Conservation (phyloP, 2,329 filamentous ascomycete genomes). For the Penicillium sp. region DNA sequence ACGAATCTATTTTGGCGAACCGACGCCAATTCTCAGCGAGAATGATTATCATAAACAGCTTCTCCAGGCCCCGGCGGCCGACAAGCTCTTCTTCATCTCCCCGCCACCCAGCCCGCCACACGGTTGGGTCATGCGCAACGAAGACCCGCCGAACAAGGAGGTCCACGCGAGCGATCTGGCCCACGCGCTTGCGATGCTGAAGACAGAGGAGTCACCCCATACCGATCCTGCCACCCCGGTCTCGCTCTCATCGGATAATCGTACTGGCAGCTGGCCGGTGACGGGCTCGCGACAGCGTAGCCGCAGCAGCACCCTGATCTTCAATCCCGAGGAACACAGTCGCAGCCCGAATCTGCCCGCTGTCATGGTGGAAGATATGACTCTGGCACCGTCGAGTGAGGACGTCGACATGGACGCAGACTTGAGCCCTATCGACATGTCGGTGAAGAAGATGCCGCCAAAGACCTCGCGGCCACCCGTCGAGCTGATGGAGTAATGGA, state of each 20-base stretch:
- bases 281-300: slow-evolving; percentile 34
- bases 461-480: slow-evolving; percentile 53
- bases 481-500: slow-evolving; percentile 48
- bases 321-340: slow-evolving; percentile 58
- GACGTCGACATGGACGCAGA: slow-evolving; percentile 35
- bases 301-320: slow-evolving; percentile 56
- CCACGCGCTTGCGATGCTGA: slow-evolving; percentile 49
- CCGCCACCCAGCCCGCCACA: slow-evolving; percentile 59
- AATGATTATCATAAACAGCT: slow-evolving; percentile 39
- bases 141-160: slow-evolving; percentile 61
- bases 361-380: slow-evolving; percentile 60
- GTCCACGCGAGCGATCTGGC: slow-evolving; percentile 59
- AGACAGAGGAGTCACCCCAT: slow-evolving; percentile 23
- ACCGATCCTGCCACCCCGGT: slow-evolving; percentile 33
- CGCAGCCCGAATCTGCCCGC: slow-evolving; percentile 55
- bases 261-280: slow-evolving; percentile 29
- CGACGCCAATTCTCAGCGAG: slow-evolving; percentile 43
- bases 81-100: slow-evolving; percentile 61
- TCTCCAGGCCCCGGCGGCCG: slow-evolving; percentile 51
- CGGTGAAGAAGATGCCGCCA: slow-evolving; percentile 41
- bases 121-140: slow-evolving; percentile 58
- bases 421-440: slow-evolving; percentile 39
- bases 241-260: slow-evolving; percentile 32
- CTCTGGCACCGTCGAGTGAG: slow-evolving; percentile 39
- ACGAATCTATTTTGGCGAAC: slow-evolving; percentile 50